Base-by-base conservation (phyloP, 805 yeast species). In the Candida wancherniae region DNA sequence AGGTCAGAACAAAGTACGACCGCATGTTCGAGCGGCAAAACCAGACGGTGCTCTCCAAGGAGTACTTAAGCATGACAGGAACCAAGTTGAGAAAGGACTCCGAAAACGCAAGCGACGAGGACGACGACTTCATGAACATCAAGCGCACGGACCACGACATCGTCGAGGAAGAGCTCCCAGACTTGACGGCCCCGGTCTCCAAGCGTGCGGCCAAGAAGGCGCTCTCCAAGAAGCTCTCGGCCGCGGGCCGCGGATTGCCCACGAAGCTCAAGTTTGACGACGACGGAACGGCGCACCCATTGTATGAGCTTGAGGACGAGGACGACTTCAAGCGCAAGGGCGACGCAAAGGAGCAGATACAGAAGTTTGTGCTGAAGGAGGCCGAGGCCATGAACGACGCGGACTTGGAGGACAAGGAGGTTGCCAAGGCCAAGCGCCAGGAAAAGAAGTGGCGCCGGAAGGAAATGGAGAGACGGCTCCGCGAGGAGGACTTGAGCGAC, bases 21-120 rank as follows among this genome's bases (percentile, higher is more conserved):
- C 75, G 88, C 40, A 88, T 92, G 95, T 92, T 92, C 60, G 94
- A 86, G 55, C 75, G 99, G 55, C 73, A 84, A 55, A 92, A 92
- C 57, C 97, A 92, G 63, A 82, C 83, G 31, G 94, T 92, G 12
- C 67, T 92, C 31, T 81, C 95, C 28, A 92, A 88, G 47, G 94
- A 90, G 54, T 92, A 87, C 53, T 57, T 78, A 58, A 83, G 77
- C 37, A 68, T 92, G 58, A 79, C 85, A 3, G 74, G 73, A 9
- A 67, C 58, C 22, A 47, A 55, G 16, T 28, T 42, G 13, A 44
- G 45, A 4, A 39, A 43, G n/a, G 52, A 49, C 4, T 52, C 50
- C 2, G 68, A 61, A 1, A 77, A 69, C 6, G 76, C 62, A 5
- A 72, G 58, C 9, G 51, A 51, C 5, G 75, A 67, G 6, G 65